Conservation (phyloP, 1,284 basidiomycete species). For the Ustilago curta region DNA sequence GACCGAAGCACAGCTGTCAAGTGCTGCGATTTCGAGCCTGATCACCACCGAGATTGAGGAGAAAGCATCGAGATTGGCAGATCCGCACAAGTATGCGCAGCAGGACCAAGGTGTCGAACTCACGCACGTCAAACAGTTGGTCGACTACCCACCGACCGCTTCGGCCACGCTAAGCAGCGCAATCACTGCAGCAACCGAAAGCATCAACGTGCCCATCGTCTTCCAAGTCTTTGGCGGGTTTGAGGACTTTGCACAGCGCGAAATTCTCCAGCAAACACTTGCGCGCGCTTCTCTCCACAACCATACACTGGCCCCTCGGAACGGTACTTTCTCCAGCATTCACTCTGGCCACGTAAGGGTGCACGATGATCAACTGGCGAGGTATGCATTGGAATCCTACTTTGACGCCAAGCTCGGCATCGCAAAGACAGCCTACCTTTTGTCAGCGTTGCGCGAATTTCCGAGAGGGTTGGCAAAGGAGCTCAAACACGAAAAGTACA, state of each 20-base stretch:
- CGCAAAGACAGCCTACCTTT: constrained; percentile 39
- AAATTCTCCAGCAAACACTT: constrained; percentile 48
- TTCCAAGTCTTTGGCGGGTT: constrained; percentile 53
- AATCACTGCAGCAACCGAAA: constrained; percentile 4
- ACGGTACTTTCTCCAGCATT: constrained; percentile 40
- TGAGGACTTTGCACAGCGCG: constrained; percentile 62
- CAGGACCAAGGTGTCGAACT: constrained; percentile 33
- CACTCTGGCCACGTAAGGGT: constrained; percentile 52
- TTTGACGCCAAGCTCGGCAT: constrained; percentile 43
- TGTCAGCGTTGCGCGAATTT: constrained; percentile 26
- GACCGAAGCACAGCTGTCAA: constrained; percentile 24
- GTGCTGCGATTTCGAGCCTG: constrained; percentile 30
- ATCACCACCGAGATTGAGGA: constrained; percentile 51
- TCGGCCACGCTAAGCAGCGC: not conserved
- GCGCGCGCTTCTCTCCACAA: not conserved
- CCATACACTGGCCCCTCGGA: not conserved
- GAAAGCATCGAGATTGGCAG: constrained; percentile 37
- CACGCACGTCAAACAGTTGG: constrained; percentile 24
- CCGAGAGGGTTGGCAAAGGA: constrained; percentile 36
- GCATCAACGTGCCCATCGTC: constrained; percentile 21
- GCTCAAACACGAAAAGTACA: constrained; percentile 46
- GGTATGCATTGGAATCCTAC: constrained; percentile 21
- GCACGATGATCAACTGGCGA: constrained; percentile 10
- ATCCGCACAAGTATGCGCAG: constrained; percentile 34
- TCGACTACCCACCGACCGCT: constrained; percentile 20